Base-by-base conservation (phyloP, 164 flowering plant genomes). In the Nelumbo lutea region DNA sequence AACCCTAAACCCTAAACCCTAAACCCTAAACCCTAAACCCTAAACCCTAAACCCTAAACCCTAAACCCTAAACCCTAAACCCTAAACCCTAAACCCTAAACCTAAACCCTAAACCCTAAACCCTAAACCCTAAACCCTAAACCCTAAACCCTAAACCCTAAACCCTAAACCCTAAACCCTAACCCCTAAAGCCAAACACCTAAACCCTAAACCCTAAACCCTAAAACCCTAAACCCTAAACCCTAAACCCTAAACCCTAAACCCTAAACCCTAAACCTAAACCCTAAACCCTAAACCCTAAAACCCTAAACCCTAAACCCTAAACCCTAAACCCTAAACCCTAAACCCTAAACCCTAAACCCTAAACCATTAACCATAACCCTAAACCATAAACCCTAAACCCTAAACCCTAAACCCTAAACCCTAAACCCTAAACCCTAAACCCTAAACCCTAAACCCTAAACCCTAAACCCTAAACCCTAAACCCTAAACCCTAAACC, bases 71-170 rank as follows among this genome's bases (percentile, higher is more conserved):
- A 59, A 39, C 61, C 61, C 38, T n/a, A 59, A 59, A 39, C 61
- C 61, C 38, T n/a, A 59, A 59, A 39, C 61, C 61, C 38, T n/a
- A 59, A 59, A 39, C 61, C 61, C 38, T n/a, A 59, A 59, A 39
- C 61, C 61, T 59, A 59, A 59, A 59, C 61, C 61, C 61, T 59
- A 59, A 59, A 59, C 61, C 61, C 61, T 59, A 59, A 59, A 59
- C 61, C 61, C 61, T 59, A 59, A 59, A 59, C 61, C 61, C 61
- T 59, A 59, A 59, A 59, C 61, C 61, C 61, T 59, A 59, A 59
- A 59, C 61, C 61, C 61, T 59, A 59, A 59, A 59, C 61, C 61
- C 61, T 59, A 59, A 59, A 59, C 61, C 61, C 61, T 59, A 59
- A 59, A 59, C 61, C 61, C 61, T 59, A 59, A n/a, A n/a, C n/a